A percentile compares a stretch with the other conserved stretches of the same genome.
Conservation (phyloP, 345 rosid species). For the Physaria fendleri region DNA sequence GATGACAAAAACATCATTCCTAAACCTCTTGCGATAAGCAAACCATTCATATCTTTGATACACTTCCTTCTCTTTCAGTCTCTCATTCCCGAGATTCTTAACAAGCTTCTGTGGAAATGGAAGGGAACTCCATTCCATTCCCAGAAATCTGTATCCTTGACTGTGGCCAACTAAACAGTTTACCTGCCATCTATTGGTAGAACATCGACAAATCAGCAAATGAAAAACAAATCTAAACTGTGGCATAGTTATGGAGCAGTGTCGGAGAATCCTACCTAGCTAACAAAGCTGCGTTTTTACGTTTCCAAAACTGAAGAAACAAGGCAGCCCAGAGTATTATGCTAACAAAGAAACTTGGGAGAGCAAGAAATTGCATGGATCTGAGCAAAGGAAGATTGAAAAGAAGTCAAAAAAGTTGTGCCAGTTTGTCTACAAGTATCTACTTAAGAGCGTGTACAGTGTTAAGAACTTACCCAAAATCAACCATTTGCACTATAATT, state of each 20-base stretch:
- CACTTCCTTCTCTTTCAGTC: constrained; percentile 51
- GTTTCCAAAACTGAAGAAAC: constrained; percentile 97
- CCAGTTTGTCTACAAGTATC: background rate
- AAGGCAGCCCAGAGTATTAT: constrained; percentile 74
- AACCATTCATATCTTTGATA: constrained; percentile 90
- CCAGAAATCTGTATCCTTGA: constrained; percentile 50
- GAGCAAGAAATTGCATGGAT: constrained; percentile 63
- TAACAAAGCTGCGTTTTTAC: constrained; percentile 71
- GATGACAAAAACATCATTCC: constrained; percentile 67
- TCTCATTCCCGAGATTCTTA: constrained; percentile 42
- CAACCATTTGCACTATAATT: constrained; percentile 52
- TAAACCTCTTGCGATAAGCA: constrained; percentile 62
- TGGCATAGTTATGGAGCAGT: background rate
- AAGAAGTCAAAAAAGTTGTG: background rate
- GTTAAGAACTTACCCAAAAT: constrained; percentile 52
- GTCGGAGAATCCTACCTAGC: constrained; percentile 45
- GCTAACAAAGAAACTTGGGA: constrained; percentile 64
- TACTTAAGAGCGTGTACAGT: background rate
- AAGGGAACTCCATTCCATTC: constrained; percentile 52
- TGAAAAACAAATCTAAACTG: background rate
- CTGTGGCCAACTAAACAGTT: constrained; percentile 50
- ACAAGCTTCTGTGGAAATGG: constrained; percentile 45
- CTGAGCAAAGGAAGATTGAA: constrained; percentile 34
- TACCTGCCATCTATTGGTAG: constrained; percentile 66
- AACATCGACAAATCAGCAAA: background rate